Percentiles rank a stretch among this genome's conserved stretches.
Conservation (phyloP, 768 basidiomycete species). For the Mycena rebaudengoi region DNA sequence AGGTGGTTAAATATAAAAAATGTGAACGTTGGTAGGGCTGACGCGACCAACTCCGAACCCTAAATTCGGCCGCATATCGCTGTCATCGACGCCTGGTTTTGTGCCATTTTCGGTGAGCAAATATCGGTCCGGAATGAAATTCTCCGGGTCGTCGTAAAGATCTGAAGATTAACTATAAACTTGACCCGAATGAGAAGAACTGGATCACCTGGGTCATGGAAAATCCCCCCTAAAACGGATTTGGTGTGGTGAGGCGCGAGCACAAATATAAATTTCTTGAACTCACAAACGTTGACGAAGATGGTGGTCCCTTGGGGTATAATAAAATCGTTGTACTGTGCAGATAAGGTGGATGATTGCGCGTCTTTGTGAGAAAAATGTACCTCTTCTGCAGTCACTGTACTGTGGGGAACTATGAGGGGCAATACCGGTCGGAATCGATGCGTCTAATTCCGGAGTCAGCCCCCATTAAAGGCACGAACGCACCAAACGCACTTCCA, state of each 20-base stretch:
- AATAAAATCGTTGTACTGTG: conserved; percentile 15
- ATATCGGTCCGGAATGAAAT: conserved; percentile 18
- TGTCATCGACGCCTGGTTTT: conserved; percentile 11
- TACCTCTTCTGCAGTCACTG: conserved; percentile 10
- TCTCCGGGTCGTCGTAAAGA: conserved; percentile 19
- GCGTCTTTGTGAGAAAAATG: background rate
- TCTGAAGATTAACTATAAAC: background rate
- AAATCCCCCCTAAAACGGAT: conserved; percentile 7
- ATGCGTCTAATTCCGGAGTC: background rate
- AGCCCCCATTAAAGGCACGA: background rate
- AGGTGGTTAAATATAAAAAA: background rate
- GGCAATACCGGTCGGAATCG: conserved; percentile 16
- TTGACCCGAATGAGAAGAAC: background rate
- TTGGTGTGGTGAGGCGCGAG: no score
- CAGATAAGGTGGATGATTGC: background rate
- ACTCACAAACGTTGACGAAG: conserved; percentile 22
- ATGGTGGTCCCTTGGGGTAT: conserved; percentile 20
- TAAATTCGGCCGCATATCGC: conserved; percentile 7
- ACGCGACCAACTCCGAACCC: conserved; percentile 20
- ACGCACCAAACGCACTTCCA: conserved; percentile 28
- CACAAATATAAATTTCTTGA: background rate
- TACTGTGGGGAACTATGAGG: background rate
- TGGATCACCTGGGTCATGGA: conserved; percentile 21
- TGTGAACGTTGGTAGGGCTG: background rate
- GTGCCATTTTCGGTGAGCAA: conserved; percentile 12